Conservation (phyloP, 768 basidiomycete species). For the Boletellus emodensis region DNA sequence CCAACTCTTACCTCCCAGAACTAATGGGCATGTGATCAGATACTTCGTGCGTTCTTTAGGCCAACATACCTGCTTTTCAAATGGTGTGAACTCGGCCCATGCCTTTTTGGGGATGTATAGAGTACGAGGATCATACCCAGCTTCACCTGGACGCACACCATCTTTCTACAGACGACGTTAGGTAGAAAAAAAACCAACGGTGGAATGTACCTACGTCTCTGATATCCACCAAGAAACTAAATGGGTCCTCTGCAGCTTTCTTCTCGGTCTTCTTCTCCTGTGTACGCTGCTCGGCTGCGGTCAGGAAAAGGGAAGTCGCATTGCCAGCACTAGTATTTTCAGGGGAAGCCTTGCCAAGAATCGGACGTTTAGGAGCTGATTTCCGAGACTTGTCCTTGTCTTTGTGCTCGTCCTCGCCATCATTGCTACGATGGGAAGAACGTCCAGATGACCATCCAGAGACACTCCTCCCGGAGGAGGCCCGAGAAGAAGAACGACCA, state of each 20-base stretch:
- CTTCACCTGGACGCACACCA: constrained; percentile 68
- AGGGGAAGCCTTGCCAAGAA: constrained; percentile 28
- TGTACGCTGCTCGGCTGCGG: constrained; percentile 75
- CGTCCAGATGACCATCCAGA: constrained; percentile 34
- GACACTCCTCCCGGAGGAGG: constrained; percentile 39
- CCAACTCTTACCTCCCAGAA: constrained; percentile 64
- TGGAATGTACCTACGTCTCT: constrained; percentile 53
- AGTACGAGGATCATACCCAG: constrained; percentile 88
- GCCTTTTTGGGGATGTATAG: constrained; percentile 70
- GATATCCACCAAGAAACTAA: constrained; percentile 65
- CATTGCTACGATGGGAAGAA: constrained; percentile 35
- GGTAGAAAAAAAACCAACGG: background rate
- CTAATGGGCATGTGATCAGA: constrained; percentile 31
- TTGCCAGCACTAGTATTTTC: constrained; percentile 30
- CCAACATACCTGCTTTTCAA: constrained; percentile 76
- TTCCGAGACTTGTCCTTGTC: constrained; percentile 36
- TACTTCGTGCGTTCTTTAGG: background rate
- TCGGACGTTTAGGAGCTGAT: constrained; percentile 32
- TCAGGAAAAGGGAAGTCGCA: constrained; percentile 54
- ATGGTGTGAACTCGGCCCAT: constrained; percentile 87
- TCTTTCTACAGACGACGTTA: constrained; percentile 60
- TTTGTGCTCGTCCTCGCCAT: constrained; percentile 35
- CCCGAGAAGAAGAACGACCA: constrained; percentile 48
- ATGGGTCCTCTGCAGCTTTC: constrained; percentile 73
- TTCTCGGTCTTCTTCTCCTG: constrained; percentile 80